Percentiles rank a stretch among this genome's conserved stretches.
Evolutionary conservation across 164 flowering plant species (phyloP).

Genomic region (Tinospora cordifolia): DNA sequence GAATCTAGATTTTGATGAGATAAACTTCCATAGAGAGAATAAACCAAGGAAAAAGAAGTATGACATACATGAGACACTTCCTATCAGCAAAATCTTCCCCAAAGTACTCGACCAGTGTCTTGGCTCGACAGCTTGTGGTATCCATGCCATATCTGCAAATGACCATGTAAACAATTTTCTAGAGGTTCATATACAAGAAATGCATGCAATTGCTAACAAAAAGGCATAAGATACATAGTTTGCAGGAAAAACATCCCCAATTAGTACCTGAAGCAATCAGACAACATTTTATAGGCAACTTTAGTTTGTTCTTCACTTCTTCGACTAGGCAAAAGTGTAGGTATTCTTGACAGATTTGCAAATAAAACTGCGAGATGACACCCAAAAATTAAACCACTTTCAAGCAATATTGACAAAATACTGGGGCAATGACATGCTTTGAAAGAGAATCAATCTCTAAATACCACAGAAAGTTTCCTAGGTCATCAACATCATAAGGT

Average conservation of each 20-base stretch:
- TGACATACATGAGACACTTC: slow-evolving; percentile 61
- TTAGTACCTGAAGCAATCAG: slow-evolving; percentile 73
- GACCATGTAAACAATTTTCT: neutral
- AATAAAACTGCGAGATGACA: slow-evolving; percentile 46
- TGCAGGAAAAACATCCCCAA: neutral
- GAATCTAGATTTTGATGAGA: neutral
- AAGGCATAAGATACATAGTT: slow-evolving; percentile 1
- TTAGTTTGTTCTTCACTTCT: slow-evolving; percentile 76
- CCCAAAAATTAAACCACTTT: neutral
- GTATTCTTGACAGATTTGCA: slow-evolving; percentile 62
- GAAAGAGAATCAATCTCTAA: neutral
- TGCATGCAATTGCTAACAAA: neutral
- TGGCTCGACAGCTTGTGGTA: slow-evolving; percentile 71
- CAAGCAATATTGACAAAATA: neutral
- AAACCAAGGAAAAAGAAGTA: slow-evolving; percentile 8
- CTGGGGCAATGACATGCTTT: neutral
- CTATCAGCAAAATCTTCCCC: slow-evolving; percentile 54
- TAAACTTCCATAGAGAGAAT: neutral
- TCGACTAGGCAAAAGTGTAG: slow-evolving; percentile 73
- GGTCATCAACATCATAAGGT: neutral
- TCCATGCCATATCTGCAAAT: slow-evolving; percentile 75
- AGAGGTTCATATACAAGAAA: slow-evolving; percentile 2
- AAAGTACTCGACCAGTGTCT: slow-evolving; percentile 74
- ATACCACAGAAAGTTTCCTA: neutral
- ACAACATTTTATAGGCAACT: slow-evolving; percentile 67